Evolutionary conservation across 2,329 filamentous ascomycete species (phyloP), one percentile per base, ranked within the genome.

Genomic region (Xylaria arbuscula): DNA sequence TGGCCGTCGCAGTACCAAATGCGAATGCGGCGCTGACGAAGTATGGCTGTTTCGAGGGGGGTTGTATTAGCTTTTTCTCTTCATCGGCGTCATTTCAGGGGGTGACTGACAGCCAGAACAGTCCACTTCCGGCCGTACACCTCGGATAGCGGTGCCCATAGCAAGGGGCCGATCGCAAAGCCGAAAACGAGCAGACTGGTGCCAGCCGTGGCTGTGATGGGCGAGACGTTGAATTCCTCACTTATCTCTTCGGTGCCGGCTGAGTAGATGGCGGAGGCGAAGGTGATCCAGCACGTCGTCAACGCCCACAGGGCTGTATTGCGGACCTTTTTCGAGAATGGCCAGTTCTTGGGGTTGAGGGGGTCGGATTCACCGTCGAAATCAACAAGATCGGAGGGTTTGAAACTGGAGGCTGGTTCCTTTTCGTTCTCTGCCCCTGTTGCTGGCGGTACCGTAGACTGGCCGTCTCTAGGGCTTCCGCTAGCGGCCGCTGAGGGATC

Each of bases 121-220:
- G 45, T 47, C 45, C 45, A 47, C n/a, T 47, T 47, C n/a, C 45
- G 45, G 45, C 45, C 45, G n/a, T 47, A 47, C n/a, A 47, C 45
- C 45, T 47, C 45, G n/a, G 17, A 47, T 9, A 47, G 45, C 2
- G 45, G 45, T 2, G 45, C 45, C 45, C 45, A 47, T 9, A 47
- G 7, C 45, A 47, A 47, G 45, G 45, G 45, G 45, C 45, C 45
- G n/a, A 47, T n/a, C 9, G 45, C 45, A 22, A 47, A 47, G 8
- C 45, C 45, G 9, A 47, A 47, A 5, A 47, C n/a, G 17, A 47
- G 45, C n/a, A 47, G n/a, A 22, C 45, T 47, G 2, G 45, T 47
- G 45, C 45, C 45, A 10, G 45, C 17, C 9, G 45, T 47, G 45
- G 45, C 45, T n/a, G 45, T 47, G 45, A n/a, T 47, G 0, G n/a